Base-by-base conservation (phyloP, 306 rosid genomes). In the Cercis canadensis region DNA sequence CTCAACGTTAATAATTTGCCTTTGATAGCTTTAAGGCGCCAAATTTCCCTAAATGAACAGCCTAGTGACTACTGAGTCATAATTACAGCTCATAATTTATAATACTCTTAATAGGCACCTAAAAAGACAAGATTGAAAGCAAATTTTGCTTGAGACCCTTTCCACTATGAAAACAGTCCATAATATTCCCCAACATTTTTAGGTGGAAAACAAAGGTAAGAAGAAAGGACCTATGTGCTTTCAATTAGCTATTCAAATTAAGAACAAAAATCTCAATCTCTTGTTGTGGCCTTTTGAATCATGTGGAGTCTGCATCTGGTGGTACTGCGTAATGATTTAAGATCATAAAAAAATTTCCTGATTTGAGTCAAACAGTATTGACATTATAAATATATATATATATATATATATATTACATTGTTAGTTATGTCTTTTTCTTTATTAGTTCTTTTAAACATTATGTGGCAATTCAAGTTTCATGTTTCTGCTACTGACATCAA, bases 401-500 rank as follows among this genome's bases (percentile, higher is more conserved):
- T 24, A 3, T 24, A 24, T 11, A 1, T 34, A 18, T 13, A 33
- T 37, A n/a, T 62, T 62, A 13, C 51, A 43, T 24, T 44, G 43
- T 45, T 36, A 19, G 44, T 55, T 66, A 8, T 54, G 32, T 31
- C 21, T 55, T 78, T 62, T 63, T 55, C 70, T 65, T 56, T 51
- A 17, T 62, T 40, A 56, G 54, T 77, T 79, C 61, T 39, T 69
- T 76, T 57, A 47, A 62, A 69, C 57, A 73, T 57, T 39, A 13
- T 64, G 47, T 55, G 9, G 47, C 39, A 57, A 63, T 74, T 50
- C 33, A 16, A 18, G 13, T 29, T 67, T 17, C 60, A 64, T 51
- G 63, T 45, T 57, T 47, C 41, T 6, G 32, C 56, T 63, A 75
- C 80, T 86, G 46, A 87, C 69, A 67, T 65, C 67, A 14, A 44